Percentiles rank a stretch among this genome's conserved stretches.
These are phyloP conservation scores for Chlorella variabilis DNA, from an alignment of 163 green algal species.

Conservation along the genomic window DNA sequence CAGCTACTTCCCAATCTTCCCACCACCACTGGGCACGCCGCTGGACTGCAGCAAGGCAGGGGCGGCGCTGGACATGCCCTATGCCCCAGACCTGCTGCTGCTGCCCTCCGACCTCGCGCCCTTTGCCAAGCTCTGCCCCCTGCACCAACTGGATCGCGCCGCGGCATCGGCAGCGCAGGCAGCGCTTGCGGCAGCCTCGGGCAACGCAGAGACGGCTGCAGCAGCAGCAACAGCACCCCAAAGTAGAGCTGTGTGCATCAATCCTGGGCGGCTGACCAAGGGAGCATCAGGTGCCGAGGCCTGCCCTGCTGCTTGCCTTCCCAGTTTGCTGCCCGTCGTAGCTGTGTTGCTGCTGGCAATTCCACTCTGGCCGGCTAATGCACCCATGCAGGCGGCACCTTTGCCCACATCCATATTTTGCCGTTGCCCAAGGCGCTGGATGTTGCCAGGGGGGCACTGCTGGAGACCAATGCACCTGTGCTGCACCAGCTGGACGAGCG, in stretches of 20 bases:
- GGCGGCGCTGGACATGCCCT: slow-evolving; percentile 61
- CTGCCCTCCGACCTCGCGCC: slow-evolving; percentile 84
- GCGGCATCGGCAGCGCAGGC: neutral
- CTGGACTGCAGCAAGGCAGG: slow-evolving; percentile 70
- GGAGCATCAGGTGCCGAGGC: slow-evolving; percentile 53
- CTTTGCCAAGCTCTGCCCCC: slow-evolving; percentile 75
- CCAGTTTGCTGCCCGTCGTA: too few relatives aligned
- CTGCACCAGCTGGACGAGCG: slow-evolving; percentile 38
- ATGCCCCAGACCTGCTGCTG: slow-evolving; percentile 79
- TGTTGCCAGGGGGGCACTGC: neutral
- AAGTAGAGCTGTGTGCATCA: slow-evolving; percentile 54
- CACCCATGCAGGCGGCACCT: slow-evolving; percentile 59
- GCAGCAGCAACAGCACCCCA: slow-evolving; percentile 4
- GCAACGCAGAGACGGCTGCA: slow-evolving; percentile 43
- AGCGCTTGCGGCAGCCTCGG: slow-evolving; percentile 23
- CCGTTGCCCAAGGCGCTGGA: slow-evolving; percentile 21
- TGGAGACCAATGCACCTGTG: slow-evolving; percentile 24
- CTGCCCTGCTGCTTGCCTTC: neutral
- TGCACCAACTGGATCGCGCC: slow-evolving; percentile 1
- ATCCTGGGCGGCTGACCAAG: slow-evolving; percentile 78
- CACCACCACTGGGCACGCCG: slow-evolving; percentile 62
- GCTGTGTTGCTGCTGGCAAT: neutral
- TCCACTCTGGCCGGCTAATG: too few relatives aligned
- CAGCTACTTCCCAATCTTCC: slow-evolving; percentile 82
- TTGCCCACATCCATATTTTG: slow-evolving; percentile 62